Percentiles rank a stretch among this genome's conserved stretches.
phyloP scores from a whole-genome alignment of 2,329 filamentous ascomycete species.

The Elsinoe perseae region DNA sequence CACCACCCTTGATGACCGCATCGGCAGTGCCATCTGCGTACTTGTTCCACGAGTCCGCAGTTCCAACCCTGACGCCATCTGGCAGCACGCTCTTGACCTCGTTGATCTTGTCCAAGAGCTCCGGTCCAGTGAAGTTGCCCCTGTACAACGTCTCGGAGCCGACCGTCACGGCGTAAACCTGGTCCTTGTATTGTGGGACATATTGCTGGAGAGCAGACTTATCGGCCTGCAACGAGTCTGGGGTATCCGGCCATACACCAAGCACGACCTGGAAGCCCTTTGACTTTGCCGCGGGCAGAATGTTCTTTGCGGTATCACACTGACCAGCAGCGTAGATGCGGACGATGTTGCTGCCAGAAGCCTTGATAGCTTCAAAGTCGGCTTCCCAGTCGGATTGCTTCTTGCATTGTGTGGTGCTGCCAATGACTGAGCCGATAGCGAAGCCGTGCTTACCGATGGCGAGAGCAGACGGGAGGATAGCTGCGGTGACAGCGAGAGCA shows the following conservation, averaged over 20 bases:
- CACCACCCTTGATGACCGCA: conserved; percentile 51
- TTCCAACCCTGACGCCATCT: conserved; percentile 51
- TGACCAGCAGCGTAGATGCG: conserved; percentile 60
- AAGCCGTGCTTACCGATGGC: conserved; percentile 52
- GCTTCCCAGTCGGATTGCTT: conserved; percentile 52
- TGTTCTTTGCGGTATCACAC: conserved; percentile 55
- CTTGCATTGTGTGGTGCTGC: conserved; percentile 46
- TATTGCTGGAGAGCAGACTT: conserved; percentile 49
- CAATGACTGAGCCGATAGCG: conserved; percentile 49
- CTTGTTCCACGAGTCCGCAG: conserved; percentile 68
- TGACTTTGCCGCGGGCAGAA: conserved; percentile 57
- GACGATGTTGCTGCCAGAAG: conserved; percentile 48
- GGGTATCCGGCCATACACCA: conserved; percentile 61
- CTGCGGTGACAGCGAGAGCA: conserved; percentile 24
- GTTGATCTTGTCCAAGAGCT: conserved; percentile 55
- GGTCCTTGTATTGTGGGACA: conserved; percentile 45
- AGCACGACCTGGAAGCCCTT: conserved; percentile 62
- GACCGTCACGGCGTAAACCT: conserved; percentile 61
- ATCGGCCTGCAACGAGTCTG: conserved; percentile 55
- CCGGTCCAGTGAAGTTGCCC: conserved; percentile 54
- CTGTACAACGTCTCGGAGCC: conserved; percentile 66
- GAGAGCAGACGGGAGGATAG: conserved; percentile 22
- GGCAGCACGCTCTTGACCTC: conserved; percentile 51
- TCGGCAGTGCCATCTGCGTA: conserved; percentile 61
- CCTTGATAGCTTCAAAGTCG: conserved; percentile 56